Conservation (phyloP, 345 rosid species). For the Eucalyptus rudis region DNA sequence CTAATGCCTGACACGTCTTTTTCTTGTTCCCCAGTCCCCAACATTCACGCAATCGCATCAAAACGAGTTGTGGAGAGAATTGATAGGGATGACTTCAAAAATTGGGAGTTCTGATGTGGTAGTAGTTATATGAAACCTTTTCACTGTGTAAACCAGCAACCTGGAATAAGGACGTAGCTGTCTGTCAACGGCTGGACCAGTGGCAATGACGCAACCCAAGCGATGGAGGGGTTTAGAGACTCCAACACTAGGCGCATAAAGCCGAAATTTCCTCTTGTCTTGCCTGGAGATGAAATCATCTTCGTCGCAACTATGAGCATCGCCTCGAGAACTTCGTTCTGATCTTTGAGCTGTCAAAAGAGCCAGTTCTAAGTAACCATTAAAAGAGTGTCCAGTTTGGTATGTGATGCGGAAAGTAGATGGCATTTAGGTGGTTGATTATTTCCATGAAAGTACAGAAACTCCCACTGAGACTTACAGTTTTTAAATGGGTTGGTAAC, state of each 20-base stretch:
- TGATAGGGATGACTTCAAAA: background rate
- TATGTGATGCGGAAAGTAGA: background rate
- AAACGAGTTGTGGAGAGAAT: background rate
- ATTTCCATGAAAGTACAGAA: background rate
- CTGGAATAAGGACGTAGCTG: background rate
- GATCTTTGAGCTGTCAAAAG: constrained; percentile 25
- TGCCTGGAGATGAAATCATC: background rate
- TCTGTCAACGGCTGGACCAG: background rate
- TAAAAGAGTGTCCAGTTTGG: background rate
- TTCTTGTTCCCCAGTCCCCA: background rate
- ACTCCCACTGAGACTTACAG: background rate
- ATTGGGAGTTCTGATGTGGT: background rate
- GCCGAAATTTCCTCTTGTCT: background rate
- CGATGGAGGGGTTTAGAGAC: background rate
- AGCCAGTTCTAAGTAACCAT: background rate
- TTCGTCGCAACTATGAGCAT: background rate
- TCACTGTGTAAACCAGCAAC: background rate
- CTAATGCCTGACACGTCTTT: background rate
- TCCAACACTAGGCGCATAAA: background rate
- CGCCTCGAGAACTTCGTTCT: constrained; percentile 23
- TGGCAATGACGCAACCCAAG: background rate
- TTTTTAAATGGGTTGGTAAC: background rate
- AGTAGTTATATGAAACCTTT: background rate
- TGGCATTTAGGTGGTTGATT: too few species aligned
- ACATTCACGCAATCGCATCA: background rate